Conservation (phyloP, 2,329 filamentous ascomycete species). For the Phoma sp. region DNA sequence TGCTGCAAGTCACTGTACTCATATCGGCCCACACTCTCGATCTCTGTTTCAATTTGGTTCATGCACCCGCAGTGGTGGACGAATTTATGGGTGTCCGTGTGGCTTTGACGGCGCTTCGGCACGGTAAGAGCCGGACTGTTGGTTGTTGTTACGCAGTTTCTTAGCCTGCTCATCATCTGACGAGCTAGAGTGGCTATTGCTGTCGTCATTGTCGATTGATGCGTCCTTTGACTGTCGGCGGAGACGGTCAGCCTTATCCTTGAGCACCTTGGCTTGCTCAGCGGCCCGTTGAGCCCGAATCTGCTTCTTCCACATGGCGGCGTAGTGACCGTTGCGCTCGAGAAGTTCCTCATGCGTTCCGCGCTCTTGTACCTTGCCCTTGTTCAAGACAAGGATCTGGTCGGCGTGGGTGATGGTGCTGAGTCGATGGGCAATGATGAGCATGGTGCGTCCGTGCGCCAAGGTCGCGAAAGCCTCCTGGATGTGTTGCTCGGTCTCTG, state of each 20-base stretch:
- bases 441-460: slow-evolving; percentile 84
- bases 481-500: slow-evolving; percentile 91
- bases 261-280: slow-evolving; percentile 58
- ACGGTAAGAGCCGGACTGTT: slow-evolving; percentile 18
- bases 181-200: slow-evolving; percentile 45
- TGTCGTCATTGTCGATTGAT: slow-evolving; percentile 48
- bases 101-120: slow-evolving; percentile 31
- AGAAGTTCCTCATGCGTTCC: slow-evolving; percentile 61
- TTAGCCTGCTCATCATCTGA: slow-evolving; percentile 44
- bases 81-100: slow-evolving; percentile 37
- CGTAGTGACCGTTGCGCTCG: slow-evolving; percentile 54
- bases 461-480: slow-evolving; percentile 84
- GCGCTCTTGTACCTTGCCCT: slow-evolving; percentile 60
- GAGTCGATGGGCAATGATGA: slow-evolving; percentile 85
- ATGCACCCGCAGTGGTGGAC: background rate
- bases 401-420: slow-evolving; percentile 64
- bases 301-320: slow-evolving; percentile 62
- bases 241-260: slow-evolving; percentile 59
- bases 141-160: slow-evolving; percentile 16
- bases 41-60: slow-evolving; percentile 1
- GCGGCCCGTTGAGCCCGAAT: slow-evolving; percentile 59
- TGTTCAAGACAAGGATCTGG: slow-evolving; percentile 63
- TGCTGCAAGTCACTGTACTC: background rate
- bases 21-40: background rate
- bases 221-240: slow-evolving; percentile 58